Conservation (phyloP, 345 rosid species). For the Eucalyptus sp. region DNA sequence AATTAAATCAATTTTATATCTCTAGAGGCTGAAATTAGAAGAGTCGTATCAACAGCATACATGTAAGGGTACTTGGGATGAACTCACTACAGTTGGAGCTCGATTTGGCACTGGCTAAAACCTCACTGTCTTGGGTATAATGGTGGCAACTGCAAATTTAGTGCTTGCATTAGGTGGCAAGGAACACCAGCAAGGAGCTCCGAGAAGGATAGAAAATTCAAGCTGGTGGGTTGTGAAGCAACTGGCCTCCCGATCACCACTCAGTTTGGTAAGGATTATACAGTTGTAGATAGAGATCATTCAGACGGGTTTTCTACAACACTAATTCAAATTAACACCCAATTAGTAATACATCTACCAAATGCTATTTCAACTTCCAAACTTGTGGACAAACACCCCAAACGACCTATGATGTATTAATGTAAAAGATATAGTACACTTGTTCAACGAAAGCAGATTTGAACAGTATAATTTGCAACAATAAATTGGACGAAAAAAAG, state of each 20-base stretch:
- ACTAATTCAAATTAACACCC: no score
- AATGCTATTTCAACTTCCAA: not conserved
- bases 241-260: conserved; percentile 63
- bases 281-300: not conserved
- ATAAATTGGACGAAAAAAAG: no score
- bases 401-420: no score
- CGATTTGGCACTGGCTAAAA: conserved; percentile 30
- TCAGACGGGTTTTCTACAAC: not conserved
- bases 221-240: conserved; percentile 64
- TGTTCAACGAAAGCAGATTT: no score
- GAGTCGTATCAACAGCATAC: not conserved
- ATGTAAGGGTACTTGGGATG: conserved; percentile 27
- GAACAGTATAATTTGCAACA: no score
- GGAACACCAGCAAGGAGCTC: conserved; percentile 46
- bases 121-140: conserved; percentile 67
- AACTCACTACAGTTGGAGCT: conserved; percentile 10
- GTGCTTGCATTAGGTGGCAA: conserved; percentile 22
- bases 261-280: conserved; percentile 14
- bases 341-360: not conserved
- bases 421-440: no score
- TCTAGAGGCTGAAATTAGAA: not conserved
- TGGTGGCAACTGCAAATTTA: conserved; percentile 36
- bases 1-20: not conserved
- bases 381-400: not conserved
- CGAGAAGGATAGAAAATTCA: conserved; percentile 48